A percentile compares a stretch with the other conserved stretches of the same genome.
Conservation (phyloP, 768 basidiomycete genomes). For the Phanerochaete sordida region DNA sequence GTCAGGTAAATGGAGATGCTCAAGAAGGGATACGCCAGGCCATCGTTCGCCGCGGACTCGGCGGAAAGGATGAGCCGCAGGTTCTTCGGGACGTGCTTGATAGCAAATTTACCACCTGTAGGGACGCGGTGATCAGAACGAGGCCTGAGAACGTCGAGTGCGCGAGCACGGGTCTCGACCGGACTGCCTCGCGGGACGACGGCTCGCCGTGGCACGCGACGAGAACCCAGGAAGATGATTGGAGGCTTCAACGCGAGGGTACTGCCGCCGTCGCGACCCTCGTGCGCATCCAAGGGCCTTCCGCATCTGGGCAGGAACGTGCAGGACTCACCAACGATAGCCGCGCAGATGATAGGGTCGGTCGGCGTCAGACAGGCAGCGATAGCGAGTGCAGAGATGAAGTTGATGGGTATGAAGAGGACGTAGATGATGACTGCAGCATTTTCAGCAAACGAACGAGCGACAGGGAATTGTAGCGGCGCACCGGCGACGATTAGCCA, state of each 20-base stretch:
- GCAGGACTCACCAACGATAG: slow-evolving; percentile 55
- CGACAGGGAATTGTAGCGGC: slow-evolving; percentile 10
- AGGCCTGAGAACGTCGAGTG: too few relatives aligned
- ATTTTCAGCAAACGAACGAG: not conserved
- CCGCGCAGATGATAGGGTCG: slow-evolving; percentile 90
- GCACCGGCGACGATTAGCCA: slow-evolving; percentile 75
- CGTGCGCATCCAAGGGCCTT: too few relatives aligned
- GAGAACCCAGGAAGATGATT: too few relatives aligned
- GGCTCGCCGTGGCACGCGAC: too few relatives aligned
- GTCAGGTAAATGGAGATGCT: slow-evolving; percentile 83
- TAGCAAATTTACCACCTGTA: slow-evolving; percentile 67
- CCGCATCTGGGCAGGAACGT: too few relatives aligned
- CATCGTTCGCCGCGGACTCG: slow-evolving; percentile 95
- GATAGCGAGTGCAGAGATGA: slow-evolving; percentile 76
- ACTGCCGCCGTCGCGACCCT: too few relatives aligned
- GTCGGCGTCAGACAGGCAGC: slow-evolving; percentile 92
- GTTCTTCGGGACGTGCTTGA: slow-evolving; percentile 65
- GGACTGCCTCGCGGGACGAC: too few relatives aligned
- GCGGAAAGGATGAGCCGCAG: slow-evolving; percentile 80
- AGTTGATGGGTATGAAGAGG: slow-evolving; percentile 69
- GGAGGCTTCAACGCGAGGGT: too few relatives aligned
- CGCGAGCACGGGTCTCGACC: too few relatives aligned
- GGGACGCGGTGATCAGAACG: not conserved
- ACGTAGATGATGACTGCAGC: slow-evolving; percentile 56
- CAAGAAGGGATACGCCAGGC: slow-evolving; percentile 91